A percentile compares a stretch with the other conserved stretches of the same genome.
These are phyloP conservation scores for Paracoccidioides lutzii DNA, from an alignment of 2,329 filamentous ascomycete species.

Conservation along the genomic window DNA sequence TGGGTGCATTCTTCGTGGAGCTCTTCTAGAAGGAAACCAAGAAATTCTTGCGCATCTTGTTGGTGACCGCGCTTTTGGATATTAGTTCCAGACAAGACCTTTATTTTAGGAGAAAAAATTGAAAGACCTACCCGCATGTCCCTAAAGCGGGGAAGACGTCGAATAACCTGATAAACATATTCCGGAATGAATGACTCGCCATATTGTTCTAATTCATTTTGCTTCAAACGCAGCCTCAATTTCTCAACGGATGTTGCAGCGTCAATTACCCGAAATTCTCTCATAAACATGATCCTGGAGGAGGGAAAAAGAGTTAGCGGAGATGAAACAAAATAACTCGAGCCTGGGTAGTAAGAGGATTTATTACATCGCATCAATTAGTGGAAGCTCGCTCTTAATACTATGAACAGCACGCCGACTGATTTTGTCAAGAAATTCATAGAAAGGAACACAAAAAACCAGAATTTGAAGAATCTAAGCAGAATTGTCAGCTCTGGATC, in stretches of 20 bases:
- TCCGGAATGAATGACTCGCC: constrained; percentile 87
- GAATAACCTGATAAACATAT: constrained; percentile 89
- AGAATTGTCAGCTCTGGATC: constrained; percentile 23
- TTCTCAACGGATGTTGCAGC: constrained; percentile 63
- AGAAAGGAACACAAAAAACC: constrained; percentile 87
- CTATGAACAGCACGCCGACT: constrained; percentile 72
- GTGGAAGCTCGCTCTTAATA: constrained; percentile 87
- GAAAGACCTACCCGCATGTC: constrained; percentile 64
- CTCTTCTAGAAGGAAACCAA: constrained; percentile 83
- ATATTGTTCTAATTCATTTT: constrained; percentile 73
- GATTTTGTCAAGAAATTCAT: constrained; percentile 80
- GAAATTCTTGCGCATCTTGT: constrained; percentile 93
- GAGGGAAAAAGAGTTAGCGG: neutral
- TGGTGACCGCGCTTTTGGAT: constrained; percentile 67
- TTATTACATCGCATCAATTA: constrained; percentile 83
- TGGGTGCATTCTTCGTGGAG: constrained; percentile 83
- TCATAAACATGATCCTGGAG: constrained; percentile 81
- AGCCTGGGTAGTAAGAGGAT: neutral
- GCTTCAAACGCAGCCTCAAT: constrained; percentile 61
- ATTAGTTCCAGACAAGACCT: constrained; percentile 12
- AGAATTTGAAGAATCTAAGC: constrained; percentile 81
- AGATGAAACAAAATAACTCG: neutral
- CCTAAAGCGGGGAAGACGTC: constrained; percentile 72
- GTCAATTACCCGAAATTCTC: constrained; percentile 76
- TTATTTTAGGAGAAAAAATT: neutral